Base-by-base conservation (phyloP, 2,329 filamentous ascomycete genomes). In the Colletotrichum sp. region DNA sequence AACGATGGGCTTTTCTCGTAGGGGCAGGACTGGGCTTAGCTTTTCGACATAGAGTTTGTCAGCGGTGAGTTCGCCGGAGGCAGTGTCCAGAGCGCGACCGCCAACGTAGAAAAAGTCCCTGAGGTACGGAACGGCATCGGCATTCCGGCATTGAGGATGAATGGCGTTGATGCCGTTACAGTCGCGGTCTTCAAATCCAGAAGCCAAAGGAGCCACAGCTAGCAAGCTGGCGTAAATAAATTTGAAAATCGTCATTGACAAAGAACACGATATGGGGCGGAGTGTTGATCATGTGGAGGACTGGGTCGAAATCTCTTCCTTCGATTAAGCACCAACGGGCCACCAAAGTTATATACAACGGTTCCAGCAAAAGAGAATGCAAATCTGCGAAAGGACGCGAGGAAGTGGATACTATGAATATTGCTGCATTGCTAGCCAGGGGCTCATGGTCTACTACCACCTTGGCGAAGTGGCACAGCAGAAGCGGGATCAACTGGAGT, bases 1-100 rank as follows among this genome's bases (percentile, higher is more conserved):
- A 15, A 74, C 44, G 13, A 74, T 39, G n/a, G 71, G 65, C 5
- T n/a, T 73, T 10, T 57, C n/a, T 10, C 30, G 10, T 13, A 69
- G 30, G 15, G 55, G 36, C 5, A 36, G 16, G 18, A 57, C 72
- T 16, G 88, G 87, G 9, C 78, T 78, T 12, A 90, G 83, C 69
- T 84, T 84, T 81, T 91, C 89, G 36, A 90, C 88, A 76, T 91
- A 91, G 84, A 90, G 89, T 81, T 91, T 89, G 69, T 85, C 84
- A 26, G 80, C 80, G 16, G 81, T 78, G 30, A 81, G 78, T 71
- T 85, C 81, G 3, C 82, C 82, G 1, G 78, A 72, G 15, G 76
- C 79, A 63, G 83, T 78, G 15, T 79, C 49, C n/a, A 79, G 80
- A 74, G 86, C 86, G 8, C 78, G 69, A 6, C 85, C 85, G 21